Evolutionary conservation across 331 rosid genomes (phyloP).

Genomic region (Cydonia oblonga): DNA sequence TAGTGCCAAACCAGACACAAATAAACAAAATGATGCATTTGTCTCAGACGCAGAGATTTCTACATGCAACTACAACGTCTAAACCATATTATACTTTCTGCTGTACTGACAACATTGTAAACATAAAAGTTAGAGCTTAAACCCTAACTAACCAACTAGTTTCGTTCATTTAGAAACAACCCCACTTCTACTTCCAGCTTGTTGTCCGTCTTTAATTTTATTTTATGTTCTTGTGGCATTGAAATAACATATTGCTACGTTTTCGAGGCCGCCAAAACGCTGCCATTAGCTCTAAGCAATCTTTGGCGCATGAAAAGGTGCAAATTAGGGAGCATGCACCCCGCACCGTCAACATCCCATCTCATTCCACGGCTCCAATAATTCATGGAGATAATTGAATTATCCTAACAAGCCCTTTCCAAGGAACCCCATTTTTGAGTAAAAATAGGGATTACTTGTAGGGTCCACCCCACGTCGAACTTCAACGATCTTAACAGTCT

Average conservation of each 20-base stretch:
- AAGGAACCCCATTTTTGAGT: too few relatives aligned
- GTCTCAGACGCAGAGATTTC: background rate
- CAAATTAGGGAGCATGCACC: background rate
- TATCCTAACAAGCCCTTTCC: too few relatives aligned
- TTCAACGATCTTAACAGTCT: too few relatives aligned
- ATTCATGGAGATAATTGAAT: background rate
- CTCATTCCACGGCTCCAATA: background rate
- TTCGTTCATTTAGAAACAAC: background rate
- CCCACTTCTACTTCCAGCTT: background rate
- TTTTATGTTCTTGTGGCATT: background rate
- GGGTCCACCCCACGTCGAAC: too few relatives aligned
- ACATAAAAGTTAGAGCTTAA: background rate
- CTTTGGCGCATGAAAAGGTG: background rate
- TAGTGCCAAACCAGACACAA: background rate
- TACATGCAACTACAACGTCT: background rate
- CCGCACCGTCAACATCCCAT: background rate
- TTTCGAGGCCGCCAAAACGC: background rate
- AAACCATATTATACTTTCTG: background rate
- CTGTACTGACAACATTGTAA: background rate
- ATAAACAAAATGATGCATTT: background rate
- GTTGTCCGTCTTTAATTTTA: background rate
- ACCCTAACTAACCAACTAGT: background rate
- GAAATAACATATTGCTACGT: background rate
- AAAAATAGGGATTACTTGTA: too few relatives aligned
- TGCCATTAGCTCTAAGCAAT: background rate